A percentile compares a stretch with the other conserved stretches of the same genome.
Evolutionary conservation across 179 eudicot species (phyloP).

Genomic region (Drosera spatulata): DNA sequence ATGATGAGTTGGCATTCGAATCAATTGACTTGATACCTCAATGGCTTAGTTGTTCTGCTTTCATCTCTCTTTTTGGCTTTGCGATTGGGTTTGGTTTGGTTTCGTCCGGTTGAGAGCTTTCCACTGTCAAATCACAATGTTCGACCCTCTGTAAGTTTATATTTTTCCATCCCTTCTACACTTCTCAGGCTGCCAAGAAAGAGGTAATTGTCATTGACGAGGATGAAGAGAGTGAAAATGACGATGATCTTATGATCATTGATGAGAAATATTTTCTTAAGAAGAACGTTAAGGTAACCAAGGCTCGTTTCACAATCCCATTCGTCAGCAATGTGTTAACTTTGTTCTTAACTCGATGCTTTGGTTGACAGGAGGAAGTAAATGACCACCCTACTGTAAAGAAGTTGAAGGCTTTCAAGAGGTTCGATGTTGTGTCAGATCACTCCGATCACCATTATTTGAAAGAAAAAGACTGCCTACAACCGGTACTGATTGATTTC

Average conservation of each 20-base stretch:
- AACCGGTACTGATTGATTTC: slow-evolving; percentile 20
- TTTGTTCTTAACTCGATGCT: background rate
- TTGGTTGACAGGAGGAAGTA: slow-evolving; percentile 8
- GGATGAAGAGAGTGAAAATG: slow-evolving; percentile 27
- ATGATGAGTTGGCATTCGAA: too few species aligned
- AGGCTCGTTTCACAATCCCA: background rate
- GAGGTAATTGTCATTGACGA: slow-evolving; percentile 53
- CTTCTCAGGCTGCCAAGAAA: slow-evolving; percentile 22
- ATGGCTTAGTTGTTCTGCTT: too few species aligned
- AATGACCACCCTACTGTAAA: slow-evolving; percentile 23
- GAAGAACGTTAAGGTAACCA: slow-evolving; percentile 60
- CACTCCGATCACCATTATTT: slow-evolving; percentile 44
- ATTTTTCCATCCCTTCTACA: slow-evolving; percentile 7
- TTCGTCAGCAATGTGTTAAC: background rate
- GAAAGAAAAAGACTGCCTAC: slow-evolving; percentile 7
- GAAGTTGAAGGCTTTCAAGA: slow-evolving; percentile 39
- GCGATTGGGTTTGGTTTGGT: too few species aligned
- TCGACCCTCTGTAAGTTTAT: background rate
- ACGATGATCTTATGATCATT: slow-evolving; percentile 23
- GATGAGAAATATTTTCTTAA: slow-evolving; percentile 17
- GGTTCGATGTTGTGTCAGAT: slow-evolving; percentile 65
- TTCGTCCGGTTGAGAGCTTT: too few species aligned
- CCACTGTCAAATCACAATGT: too few species aligned
- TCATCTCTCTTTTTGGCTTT: too few species aligned
- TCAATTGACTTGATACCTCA: too few species aligned